Base-by-base conservation (phyloP, 805 yeast genomes). In the Cyberlindnera mississippiensis region DNA sequence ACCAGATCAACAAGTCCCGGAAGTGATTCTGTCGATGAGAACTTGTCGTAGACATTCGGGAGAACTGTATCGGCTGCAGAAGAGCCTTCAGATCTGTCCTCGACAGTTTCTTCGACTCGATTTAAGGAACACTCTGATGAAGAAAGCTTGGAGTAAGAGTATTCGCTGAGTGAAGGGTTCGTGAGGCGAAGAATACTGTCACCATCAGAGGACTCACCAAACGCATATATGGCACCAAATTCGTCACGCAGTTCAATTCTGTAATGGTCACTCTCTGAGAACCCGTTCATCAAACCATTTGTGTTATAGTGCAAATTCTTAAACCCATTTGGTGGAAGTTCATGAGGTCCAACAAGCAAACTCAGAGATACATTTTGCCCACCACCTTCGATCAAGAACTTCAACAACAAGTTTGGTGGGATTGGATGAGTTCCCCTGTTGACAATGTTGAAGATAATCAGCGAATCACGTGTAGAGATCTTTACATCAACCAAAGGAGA, bases 351-450 rank as follows among this genome's bases (percentile, higher is more conserved):
- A 15, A 44, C 33, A 13, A 34, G 22, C 10, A 44, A 33, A 14
- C 16, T 27, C 31, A 44, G 16, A 11, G 36, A 37, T 4, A 37
- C 26, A 2, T 38, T 24, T 9, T 33, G 13, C 1, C 22, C 38
- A 14, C 4, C 13, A 6, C 22, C 19, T 7, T 18, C 24, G 4
- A 28, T n/a, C 3, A 28, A n/a, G 24, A 44, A 37, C 33, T 40
- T 40, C 35, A 44, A 19, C 3, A 37, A 11, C 14, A 44, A 26
- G 19, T 29, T 27, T 11, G 36, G 14, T 17, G 48, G 48, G 6
- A 38, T 44, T 27, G 39, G 37, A 7, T 9, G 9, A 11, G 27
- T 36, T 22, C 44, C 37, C n/a, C 33, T 40, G 37, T 44, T 44
- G 27, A 31, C 17, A 6, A 44, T 12, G 10, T 37, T 44, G 32